Percentiles rank a stretch among this genome's conserved stretches.
phyloP scores from a whole-genome alignment of 1,139 yeast genomes.

The Zygoascus hellenicus region DNA sequence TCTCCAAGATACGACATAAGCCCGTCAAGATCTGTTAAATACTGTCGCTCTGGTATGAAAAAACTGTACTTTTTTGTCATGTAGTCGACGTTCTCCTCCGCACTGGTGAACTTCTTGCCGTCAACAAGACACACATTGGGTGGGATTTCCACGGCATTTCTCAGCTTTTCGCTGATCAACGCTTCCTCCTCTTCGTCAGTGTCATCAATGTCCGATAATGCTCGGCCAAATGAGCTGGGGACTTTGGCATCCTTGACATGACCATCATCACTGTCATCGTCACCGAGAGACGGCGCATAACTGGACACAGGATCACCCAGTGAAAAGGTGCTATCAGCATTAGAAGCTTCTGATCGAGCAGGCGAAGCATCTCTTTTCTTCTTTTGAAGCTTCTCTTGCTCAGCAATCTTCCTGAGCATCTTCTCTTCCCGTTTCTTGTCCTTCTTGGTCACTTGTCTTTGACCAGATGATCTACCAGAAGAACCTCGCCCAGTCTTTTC shows the following conservation, averaged over 20 bases:
- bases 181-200: conserved; percentile 31
- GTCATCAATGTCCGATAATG: conserved; percentile 20
- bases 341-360: conserved; percentile 29
- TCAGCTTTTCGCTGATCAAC: conserved; percentile 30
- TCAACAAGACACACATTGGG: conserved; percentile 76
- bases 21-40: conserved; percentile 63
- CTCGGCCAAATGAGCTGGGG: background rate
- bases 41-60: conserved; percentile 76
- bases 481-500: conserved; percentile 44
- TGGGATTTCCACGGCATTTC: conserved; percentile 57
- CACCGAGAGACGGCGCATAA: conserved; percentile 28
- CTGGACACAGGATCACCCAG: conserved; percentile 50
- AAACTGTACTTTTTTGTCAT: conserved; percentile 77
- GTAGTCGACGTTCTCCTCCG: conserved; percentile 66
- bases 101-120: conserved; percentile 42
- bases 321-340: conserved; percentile 60
- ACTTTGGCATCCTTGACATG: background rate
- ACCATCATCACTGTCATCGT: conserved; percentile 19
- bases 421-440: conserved; percentile 35
- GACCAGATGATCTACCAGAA: conserved; percentile 25
- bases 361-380: conserved; percentile 21
- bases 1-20: conserved; percentile 71
- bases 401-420: conserved; percentile 21
- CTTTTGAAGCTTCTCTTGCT: conserved; percentile 14
- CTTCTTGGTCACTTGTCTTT: conserved; percentile 35